Base-by-base conservation (phyloP, 2,329 filamentous ascomycete species). In the Rhynchosporium agropyri region DNA sequence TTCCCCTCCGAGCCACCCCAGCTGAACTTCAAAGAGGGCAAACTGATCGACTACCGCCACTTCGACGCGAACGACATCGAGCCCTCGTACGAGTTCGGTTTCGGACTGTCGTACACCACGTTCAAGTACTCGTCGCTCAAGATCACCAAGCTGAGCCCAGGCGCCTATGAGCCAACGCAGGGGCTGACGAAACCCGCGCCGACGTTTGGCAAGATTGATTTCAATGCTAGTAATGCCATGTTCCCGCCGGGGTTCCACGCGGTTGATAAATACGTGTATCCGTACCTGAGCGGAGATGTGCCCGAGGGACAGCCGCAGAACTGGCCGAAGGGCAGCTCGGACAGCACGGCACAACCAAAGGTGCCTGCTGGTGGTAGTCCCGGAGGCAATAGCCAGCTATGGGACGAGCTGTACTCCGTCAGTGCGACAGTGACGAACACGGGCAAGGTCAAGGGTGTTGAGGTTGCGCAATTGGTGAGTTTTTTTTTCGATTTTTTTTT, bases 81-180 rank as follows among this genome's bases (percentile, higher is more conserved):
- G 4, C 90, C 91, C 0, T 83, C 89, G 63, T 95, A 88, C 76
- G 90, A 93, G 72, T 96, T 95, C 69, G 91, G 91, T 9, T 90
- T 84, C 71, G 92, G 92, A 58, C 79, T 96, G 15, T 89, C 85
- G 3, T 96, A 95, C 80, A 91, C 90, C 0, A 91, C 82, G 1
- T 94, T 94, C 73, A 76, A 83, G 56, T 92, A 92, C 78, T 86
- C 88, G 26, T 80, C 90, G 73, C 77, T 95, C 69, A 75, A 78
- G 58, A 71, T 78, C 33, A 64, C 68, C 42, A 72, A 69, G 51
- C 58, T 64, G 46, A 62, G 65, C 54, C 65, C 68, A 4, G 64
- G 64, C 28, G 64, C 65, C 33, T 73, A 72, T 45, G 73, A 71
- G 15, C 83, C 89, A 0, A 86, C 86, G 0, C 79, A 76, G 0